Conservation (phyloP, 1,139 yeast species). For the Groenewaldozyma sp. region DNA sequence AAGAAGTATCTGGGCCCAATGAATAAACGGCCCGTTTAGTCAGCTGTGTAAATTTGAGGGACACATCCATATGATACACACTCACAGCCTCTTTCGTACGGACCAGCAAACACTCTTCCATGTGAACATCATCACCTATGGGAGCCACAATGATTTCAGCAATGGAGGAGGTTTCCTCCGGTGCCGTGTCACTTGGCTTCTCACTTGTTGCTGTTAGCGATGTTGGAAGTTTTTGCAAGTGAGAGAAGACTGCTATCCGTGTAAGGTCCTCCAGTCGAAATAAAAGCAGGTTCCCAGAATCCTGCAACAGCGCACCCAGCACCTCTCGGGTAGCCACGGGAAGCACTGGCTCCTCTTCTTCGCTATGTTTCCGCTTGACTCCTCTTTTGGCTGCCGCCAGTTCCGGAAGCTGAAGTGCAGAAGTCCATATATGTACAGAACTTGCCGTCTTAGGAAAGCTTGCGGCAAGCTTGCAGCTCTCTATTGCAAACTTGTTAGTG, state of each 20-base stretch:
- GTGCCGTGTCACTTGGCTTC: too few relatives aligned
- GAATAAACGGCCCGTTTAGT: too few relatives aligned
- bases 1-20: constrained; percentile 17
- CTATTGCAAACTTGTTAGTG: neutral
- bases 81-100: constrained; percentile 42
- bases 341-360: constrained; percentile 1
- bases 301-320: too few relatives aligned
- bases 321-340: too few relatives aligned
- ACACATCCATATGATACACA: too few relatives aligned
- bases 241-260: neutral
- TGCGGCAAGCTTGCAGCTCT: neutral
- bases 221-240: too few relatives aligned
- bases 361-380: neutral
- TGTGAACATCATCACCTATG: constrained; percentile 46
- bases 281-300: neutral
- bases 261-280: neutral
- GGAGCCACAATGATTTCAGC: constrained; percentile 10
- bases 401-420: neutral
- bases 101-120: constrained; percentile 55
- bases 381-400: neutral
- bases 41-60: constrained; percentile 34
- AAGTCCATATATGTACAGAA: neutral
- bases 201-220: too few relatives aligned
- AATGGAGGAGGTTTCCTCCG: too few relatives aligned
- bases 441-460: neutral